These are phyloP conservation scores for Cokeromyces recurvatus DNA, from an alignment of 371 early-diverging fungal genomes.

Conservation along the genomic window DNA sequence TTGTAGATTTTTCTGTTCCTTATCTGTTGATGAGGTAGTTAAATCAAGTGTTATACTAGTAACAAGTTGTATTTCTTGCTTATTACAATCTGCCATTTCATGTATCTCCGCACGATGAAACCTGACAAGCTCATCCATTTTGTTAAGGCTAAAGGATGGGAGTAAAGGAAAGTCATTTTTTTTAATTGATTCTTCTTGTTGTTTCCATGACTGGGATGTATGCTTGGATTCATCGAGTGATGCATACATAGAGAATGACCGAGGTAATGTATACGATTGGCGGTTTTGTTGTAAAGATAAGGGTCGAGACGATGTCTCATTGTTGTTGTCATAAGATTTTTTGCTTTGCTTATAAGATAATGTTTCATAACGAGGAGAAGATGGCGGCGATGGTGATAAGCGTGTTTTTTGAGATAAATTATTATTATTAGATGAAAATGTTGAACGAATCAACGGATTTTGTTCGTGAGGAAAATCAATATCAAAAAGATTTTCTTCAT, in stretches of 20 bases:
- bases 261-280: constrained; percentile 4
- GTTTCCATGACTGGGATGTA: too few species aligned
- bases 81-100: constrained; percentile 72
- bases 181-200: too few species aligned
- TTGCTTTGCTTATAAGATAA: too few species aligned
- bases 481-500: constrained; percentile 50
- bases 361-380: too few species aligned
- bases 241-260: constrained; percentile 20
- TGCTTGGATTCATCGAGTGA: too few species aligned
- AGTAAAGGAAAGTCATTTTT: too few species aligned
- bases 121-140: constrained; percentile 70
- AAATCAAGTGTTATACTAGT: constrained; percentile 62
- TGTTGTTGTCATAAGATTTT: background rate
- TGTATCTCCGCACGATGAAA: constrained; percentile 80
- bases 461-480: constrained; percentile 50
- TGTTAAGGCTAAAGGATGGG: constrained; percentile 17
- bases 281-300: constrained; percentile 12
- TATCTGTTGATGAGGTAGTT: constrained; percentile 24
- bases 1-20: constrained; percentile 9
- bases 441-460: constrained; percentile 20
- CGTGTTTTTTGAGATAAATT: constrained; percentile 1
- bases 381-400: background rate
- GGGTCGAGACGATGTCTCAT: constrained; percentile 2
- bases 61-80: constrained; percentile 77
- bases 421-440: background rate